Percentiles rank a stretch among this genome's conserved stretches.
Conservation (phyloP, 1,284 basidiomycete species). For the Ganoderma lingzhi region DNA sequence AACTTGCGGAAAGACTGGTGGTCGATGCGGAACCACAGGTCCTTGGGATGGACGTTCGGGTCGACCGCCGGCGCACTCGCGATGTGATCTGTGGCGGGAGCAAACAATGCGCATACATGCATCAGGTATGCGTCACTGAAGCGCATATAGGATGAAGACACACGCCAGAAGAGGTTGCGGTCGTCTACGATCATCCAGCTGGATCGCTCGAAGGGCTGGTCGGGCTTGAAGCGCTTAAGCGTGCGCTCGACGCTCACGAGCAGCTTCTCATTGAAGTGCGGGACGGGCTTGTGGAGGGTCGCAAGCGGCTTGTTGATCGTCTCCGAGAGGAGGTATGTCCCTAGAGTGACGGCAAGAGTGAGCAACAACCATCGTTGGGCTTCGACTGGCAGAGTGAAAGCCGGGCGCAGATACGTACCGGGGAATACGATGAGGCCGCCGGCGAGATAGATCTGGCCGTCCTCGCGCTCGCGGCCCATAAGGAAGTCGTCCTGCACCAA, state of each 20-base stretch:
- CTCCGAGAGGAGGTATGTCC: constrained; percentile 47
- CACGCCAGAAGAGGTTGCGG: constrained; percentile 45
- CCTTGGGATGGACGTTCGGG: constrained; percentile 41
- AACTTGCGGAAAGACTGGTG: constrained; percentile 54
- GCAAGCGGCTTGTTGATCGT: constrained; percentile 47
- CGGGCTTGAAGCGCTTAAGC: constrained; percentile 47
- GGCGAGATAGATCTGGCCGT: constrained; percentile 48
- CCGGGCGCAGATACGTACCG: constrained; percentile 31
- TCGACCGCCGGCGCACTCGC: constrained; percentile 30
- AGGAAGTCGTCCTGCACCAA: constrained; percentile 52
- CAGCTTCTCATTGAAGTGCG: constrained; percentile 52
- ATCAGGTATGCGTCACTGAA: not conserved
- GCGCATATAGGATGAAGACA: constrained; percentile 15
- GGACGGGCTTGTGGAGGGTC: constrained; percentile 46
- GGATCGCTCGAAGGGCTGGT: constrained; percentile 50
- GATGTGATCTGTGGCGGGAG: constrained; percentile 41
- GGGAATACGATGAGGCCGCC: constrained; percentile 51
- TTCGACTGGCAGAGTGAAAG: not conserved
- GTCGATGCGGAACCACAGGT: constrained; percentile 46
- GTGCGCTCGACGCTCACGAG: constrained; percentile 51
- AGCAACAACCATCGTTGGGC: too few species aligned
- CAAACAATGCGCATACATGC: not conserved
- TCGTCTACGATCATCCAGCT: constrained; percentile 53
- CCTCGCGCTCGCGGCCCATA: constrained; percentile 47
- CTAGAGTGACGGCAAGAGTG: constrained; percentile 25